Evolutionary conservation across 2,329 filamentous ascomycete genomes (phyloP), one percentile per base, ranked within the genome.

Genomic region (Fusarium denticulatum): DNA sequence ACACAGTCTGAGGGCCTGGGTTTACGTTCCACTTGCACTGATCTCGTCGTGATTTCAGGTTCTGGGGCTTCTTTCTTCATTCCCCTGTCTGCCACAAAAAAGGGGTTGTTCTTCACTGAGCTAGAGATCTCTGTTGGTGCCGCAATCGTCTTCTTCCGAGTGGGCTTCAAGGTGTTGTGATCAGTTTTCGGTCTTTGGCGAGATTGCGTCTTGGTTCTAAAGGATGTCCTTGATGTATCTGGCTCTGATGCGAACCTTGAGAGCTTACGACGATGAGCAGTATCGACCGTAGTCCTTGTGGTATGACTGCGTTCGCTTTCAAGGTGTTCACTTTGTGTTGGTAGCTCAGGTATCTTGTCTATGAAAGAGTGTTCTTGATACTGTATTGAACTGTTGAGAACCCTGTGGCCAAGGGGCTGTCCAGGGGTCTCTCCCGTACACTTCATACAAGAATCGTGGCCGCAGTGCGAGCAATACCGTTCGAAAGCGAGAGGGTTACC

Each of bases 381-480:
- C 47, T 59, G 55, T 36, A 43, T 43, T 32, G 67, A 43, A 30
- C 37, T 39, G 7, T 42, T 56, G 24, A 22, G 42, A 22, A 34
- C 61, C 32, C 18, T 57, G 46, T 55, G 61, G n/a, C 28, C 61
- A 14, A 58, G 39, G n/a, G 59, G 45, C 10, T 77, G 56, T 9
- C 68, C 63, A 20, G 69, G 60, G n/a, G 82, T 64, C 57, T 85
- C 81, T 47, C 80, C 82, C 14, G 77, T 80, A 71, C 88, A 89
- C 61, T 85, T 85, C 37, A 79, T 69, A 72, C 88, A 90, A 22
- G 87, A 83, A 15, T 81, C 82, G 75, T 90, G 88, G 2, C 85
- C 86, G 71, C 88, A 90, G 46, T 82, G 82, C 36, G 80, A 76
- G 71, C 87, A 90, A 50, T 81, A 81, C 14, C 79, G 79, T 36